Conservation (phyloP, 2,329 filamentous ascomycete genomes). For the Orbilia oligospora region DNA sequence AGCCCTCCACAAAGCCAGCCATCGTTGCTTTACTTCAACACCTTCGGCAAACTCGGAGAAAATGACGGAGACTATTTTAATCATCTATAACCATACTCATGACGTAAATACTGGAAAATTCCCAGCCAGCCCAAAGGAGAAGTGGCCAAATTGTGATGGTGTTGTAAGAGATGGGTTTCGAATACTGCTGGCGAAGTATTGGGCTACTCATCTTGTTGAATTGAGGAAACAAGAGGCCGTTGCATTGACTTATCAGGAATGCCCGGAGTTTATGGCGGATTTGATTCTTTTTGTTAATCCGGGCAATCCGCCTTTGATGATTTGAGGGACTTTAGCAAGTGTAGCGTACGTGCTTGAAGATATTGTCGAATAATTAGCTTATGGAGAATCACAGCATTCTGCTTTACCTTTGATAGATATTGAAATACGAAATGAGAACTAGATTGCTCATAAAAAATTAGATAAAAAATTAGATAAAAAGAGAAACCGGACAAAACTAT, state of each 20-base stretch:
- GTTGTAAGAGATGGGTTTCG: constrained; percentile 14
- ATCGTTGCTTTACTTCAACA: constrained; percentile 6
- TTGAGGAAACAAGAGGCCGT: constrained; percentile 7
- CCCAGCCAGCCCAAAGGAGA: background rate
- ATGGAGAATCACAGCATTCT: too few species aligned
- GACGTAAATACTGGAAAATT: constrained; percentile 24
- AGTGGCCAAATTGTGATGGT: constrained; percentile 10
- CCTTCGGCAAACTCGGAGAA: constrained; percentile 10
- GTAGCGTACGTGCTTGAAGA: too few species aligned
- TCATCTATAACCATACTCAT: constrained; percentile 21
- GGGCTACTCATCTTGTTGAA: constrained; percentile 5
- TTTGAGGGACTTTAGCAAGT: background rate
- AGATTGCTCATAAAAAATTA: too few species aligned
- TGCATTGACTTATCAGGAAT: constrained; percentile 7
- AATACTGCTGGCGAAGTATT: constrained; percentile 24
- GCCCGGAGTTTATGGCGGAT: constrained; percentile 29
- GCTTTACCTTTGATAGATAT: too few species aligned
- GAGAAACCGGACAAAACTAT: too few species aligned
- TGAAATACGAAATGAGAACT: too few species aligned
- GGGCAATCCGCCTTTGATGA: background rate
- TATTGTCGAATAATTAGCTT: too few species aligned
- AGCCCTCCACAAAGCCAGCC: constrained; percentile 24
- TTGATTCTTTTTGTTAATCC: constrained; percentile 30
- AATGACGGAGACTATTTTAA: constrained; percentile 9
- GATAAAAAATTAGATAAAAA: too few species aligned